Conservation (phyloP, 495 filamentous ascomycete species). For the Penicillium lagena region DNA sequence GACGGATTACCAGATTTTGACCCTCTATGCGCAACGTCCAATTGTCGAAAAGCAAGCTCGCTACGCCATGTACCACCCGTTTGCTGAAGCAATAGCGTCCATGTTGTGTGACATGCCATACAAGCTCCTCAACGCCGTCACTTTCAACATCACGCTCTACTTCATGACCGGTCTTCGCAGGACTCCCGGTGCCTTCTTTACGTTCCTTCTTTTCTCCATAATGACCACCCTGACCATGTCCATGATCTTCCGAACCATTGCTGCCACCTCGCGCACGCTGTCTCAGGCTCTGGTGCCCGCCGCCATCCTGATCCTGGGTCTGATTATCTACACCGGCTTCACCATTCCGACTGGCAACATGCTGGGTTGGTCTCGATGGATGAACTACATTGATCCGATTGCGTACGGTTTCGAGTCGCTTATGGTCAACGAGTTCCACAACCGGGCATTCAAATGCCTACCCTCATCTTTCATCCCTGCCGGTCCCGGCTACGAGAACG, state of each 20-base stretch:
- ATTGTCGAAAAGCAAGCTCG: slow-evolving; percentile 64
- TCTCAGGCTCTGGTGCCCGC: slow-evolving; percentile 48
- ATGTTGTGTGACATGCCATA: slow-evolving; percentile 58
- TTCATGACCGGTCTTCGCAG: slow-evolving; percentile 53
- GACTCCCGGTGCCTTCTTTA: slow-evolving; percentile 49
- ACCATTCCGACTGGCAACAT: slow-evolving; percentile 44
- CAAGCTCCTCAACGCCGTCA: slow-evolving; percentile 43
- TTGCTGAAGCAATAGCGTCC: slow-evolving; percentile 54
- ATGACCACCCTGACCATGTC: slow-evolving; percentile 56
- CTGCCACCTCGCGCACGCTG: slow-evolving; percentile 42
- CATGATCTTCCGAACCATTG: slow-evolving; percentile 48
- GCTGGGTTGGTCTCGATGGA: slow-evolving; percentile 50
- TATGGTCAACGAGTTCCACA: slow-evolving; percentile 57
- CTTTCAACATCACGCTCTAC: slow-evolving; percentile 56
- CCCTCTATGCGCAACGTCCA: slow-evolving; percentile 54
- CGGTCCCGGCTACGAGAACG: slow-evolving; percentile 21
- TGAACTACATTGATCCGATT: slow-evolving; percentile 46
- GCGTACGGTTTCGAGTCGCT: slow-evolving; percentile 45
- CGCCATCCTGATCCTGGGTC: slow-evolving; percentile 44
- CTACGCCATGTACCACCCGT: slow-evolving; percentile 63
- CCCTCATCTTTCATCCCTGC: slow-evolving; percentile 33
- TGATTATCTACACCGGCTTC: slow-evolving; percentile 50
- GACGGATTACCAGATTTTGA: slow-evolving; percentile 43
- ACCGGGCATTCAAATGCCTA: slow-evolving; percentile 45
- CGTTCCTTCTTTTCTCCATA: slow-evolving; percentile 52